Percentiles rank a stretch among this genome's conserved stretches.
Conservation (phyloP, 1,139 yeast genomes). For the Saccharomyces hybrid region DNA sequence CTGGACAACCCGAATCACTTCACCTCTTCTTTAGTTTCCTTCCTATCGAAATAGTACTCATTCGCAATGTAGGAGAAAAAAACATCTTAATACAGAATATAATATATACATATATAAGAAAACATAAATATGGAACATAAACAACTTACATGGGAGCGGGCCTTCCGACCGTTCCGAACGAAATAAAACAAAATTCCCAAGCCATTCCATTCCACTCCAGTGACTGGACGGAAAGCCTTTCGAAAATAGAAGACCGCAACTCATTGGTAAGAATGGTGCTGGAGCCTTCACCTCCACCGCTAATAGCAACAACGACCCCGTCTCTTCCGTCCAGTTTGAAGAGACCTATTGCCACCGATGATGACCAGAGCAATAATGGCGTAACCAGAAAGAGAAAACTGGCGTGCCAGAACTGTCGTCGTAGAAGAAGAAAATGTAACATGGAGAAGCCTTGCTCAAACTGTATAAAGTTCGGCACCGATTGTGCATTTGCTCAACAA, state of each 20-base stretch:
- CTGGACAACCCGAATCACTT: constrained; percentile 64
- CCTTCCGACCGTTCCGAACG: neutral
- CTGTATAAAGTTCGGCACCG: constrained; percentile 39
- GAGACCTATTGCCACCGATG: neutral
- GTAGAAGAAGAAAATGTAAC: constrained; percentile 47
- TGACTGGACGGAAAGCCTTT: neutral
- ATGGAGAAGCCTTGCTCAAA: constrained; percentile 41
- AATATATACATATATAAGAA: neutral
- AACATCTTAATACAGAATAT: neutral
- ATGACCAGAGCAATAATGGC: neutral
- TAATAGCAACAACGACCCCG: neutral
- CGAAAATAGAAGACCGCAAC: neutral
- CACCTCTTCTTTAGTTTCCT: constrained; percentile 41
- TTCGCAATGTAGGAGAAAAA: neutral
- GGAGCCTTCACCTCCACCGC: neutral
- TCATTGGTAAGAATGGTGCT: neutral
- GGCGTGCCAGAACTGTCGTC: constrained; percentile 44
- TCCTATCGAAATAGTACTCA: constrained; percentile 26
- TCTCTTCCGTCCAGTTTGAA: neutral
- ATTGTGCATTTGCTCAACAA: constrained; percentile 39
- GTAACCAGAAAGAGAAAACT: constrained; percentile 3
- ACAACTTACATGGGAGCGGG: neutral
- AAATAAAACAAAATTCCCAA: neutral
- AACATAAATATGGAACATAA: neutral
- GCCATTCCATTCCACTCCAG: neutral